A percentile compares a stretch with the other conserved stretches of the same genome.
These are phyloP conservation scores for Comarum palustre DNA, from an alignment of 306 rosid species.

Conservation along the genomic window DNA sequence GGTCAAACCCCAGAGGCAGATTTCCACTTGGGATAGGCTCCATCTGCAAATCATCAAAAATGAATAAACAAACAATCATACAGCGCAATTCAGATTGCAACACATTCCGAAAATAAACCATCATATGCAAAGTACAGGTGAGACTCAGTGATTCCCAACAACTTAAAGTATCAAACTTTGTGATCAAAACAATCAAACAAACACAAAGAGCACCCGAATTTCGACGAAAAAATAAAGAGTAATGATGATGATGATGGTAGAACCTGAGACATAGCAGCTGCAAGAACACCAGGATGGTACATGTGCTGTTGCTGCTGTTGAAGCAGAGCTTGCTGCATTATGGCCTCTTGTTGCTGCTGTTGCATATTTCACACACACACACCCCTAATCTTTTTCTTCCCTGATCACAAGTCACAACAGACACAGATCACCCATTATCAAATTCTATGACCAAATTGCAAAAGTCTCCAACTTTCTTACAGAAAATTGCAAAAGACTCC, in stretches of 20 bases:
- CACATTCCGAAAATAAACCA: background rate
- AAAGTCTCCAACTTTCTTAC: background rate
- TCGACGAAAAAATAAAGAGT: background rate
- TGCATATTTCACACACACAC: conserved; percentile 43
- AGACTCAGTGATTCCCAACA: conserved; percentile 1
- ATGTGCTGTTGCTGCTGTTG: conserved; percentile 72
- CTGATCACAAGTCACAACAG: conserved; percentile 1
- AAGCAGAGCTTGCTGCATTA: conserved; percentile 73
- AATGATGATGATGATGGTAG: background rate
- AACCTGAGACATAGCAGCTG: conserved; percentile 74
- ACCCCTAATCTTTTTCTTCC: background rate
- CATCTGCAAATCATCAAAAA: conserved; percentile 67
- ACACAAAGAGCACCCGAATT: background rate
- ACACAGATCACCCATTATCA: conserved; percentile 23
- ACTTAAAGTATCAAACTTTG: background rate
- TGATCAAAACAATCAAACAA: conserved; percentile 9
- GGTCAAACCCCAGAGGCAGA: conserved; percentile 95
- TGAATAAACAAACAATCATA: conserved; percentile 18
- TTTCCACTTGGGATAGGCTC: conserved; percentile 95
- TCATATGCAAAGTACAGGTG: background rate
- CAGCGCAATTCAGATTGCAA: no score
- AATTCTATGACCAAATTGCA: background rate
- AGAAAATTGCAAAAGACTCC: background rate
- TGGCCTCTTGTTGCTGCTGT: conserved; percentile 58
- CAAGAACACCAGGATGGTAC: conserved; percentile 74